Evolutionary conservation across 768 basidiomycete genomes (phyloP).

Genomic region (Tricholoma saponaceum): DNA sequence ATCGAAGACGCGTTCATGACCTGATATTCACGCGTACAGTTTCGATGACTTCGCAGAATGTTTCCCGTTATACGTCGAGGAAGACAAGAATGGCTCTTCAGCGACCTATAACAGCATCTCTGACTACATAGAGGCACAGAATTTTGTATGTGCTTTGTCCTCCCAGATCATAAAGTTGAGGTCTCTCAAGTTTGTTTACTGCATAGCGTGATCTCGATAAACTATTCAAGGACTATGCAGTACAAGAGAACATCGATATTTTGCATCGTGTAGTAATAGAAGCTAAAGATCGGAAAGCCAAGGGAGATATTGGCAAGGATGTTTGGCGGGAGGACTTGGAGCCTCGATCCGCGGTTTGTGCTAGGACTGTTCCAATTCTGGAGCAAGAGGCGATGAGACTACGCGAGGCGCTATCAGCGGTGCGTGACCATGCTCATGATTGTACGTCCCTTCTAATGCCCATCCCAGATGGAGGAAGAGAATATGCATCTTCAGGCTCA

Average conservation of each 20-base stretch:
- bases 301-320: conserved; percentile 46
- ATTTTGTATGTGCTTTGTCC: conserved; percentile 34
- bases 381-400: conserved; percentile 37
- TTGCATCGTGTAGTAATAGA: conserved; percentile 69
- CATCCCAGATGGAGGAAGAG: conserved; percentile 52
- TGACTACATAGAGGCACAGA: conserved; percentile 66
- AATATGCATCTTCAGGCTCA: conserved; percentile 45
- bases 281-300: conserved; percentile 53
- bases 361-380: conserved; percentile 60
- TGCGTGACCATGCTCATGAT: conserved; percentile 15
- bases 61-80: conserved; percentile 61
- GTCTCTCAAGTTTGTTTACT: neutral
- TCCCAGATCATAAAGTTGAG: neutral
- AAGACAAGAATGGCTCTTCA: conserved; percentile 58
- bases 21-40: conserved; percentile 22
- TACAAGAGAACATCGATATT: conserved; percentile 65
- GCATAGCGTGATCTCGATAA: conserved; percentile 61
- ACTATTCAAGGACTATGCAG: conserved; percentile 63
- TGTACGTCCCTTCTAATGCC: neutral
- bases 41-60: conserved; percentile 62
- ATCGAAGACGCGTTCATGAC: neutral
- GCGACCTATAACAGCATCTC: conserved; percentile 65
- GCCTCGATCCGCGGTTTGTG: conserved; percentile 58
- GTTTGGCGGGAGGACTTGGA: conserved; percentile 63
- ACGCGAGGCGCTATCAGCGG: conserved; percentile 34